Conservation (phyloP, 1,284 basidiomycete genomes). For the Schizopora paradoxa region DNA sequence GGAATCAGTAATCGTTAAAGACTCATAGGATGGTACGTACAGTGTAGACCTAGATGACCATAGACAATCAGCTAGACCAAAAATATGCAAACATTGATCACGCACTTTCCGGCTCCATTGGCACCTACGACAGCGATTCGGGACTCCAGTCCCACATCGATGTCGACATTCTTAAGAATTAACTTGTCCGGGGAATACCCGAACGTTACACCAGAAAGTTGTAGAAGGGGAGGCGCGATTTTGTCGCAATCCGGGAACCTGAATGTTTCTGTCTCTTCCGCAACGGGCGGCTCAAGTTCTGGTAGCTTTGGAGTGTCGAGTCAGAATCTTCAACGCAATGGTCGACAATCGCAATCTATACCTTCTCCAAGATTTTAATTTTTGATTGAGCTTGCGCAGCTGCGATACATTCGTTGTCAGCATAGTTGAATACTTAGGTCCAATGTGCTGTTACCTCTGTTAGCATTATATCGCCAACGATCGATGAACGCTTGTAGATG, state of each 20-base stretch:
- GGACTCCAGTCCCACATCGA: slow-evolving; percentile 88
- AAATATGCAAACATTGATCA: slow-evolving; percentile 48
- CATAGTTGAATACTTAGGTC: background rate
- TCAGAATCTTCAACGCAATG: background rate
- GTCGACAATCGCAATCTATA: slow-evolving; percentile 21
- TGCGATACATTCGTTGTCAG: slow-evolving; percentile 22
- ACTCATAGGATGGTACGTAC: slow-evolving; percentile 3
- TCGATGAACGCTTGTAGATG: slow-evolving; percentile 98
- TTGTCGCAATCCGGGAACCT: slow-evolving; percentile 93
- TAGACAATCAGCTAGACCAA: background rate
- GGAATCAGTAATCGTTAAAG: background rate
- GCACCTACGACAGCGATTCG: slow-evolving; percentile 89
- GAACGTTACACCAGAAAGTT: slow-evolving; percentile 89
- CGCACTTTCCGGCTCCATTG: slow-evolving; percentile 72
- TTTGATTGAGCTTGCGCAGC: slow-evolving; percentile 94
- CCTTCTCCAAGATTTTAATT: slow-evolving; percentile 98
- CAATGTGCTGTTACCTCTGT: slow-evolving; percentile 50
- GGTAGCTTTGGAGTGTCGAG: slow-evolving; percentile 61
- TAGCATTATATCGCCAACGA: slow-evolving; percentile 93
- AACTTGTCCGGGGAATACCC: slow-evolving; percentile 82
- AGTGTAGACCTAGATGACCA: slow-evolving; percentile 6
- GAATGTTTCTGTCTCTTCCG: slow-evolving; percentile 87
- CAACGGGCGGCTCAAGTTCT: slow-evolving; percentile 87
- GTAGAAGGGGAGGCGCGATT: slow-evolving; percentile 93
- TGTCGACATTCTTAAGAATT: slow-evolving; percentile 78